phyloP scores from a whole-genome alignment of 805 yeast genomes.

The Lipomyces starkeyi region DNA sequence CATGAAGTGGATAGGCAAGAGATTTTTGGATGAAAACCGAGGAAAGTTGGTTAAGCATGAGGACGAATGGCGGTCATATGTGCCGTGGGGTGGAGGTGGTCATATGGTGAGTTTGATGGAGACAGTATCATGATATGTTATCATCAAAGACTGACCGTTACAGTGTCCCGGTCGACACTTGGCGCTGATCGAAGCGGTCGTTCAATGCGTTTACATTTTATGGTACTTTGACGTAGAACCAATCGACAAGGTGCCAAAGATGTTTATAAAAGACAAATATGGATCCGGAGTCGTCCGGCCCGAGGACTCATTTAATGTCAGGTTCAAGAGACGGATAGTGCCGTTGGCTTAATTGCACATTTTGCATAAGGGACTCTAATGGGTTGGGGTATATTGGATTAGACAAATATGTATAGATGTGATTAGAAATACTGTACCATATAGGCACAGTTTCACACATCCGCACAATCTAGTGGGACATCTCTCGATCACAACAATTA shows the following conservation, averaged over 20 bases:
- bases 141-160: conserved; percentile 7
- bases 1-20: conserved; percentile 23
- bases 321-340: conserved; percentile 12
- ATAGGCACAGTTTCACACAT: too few species aligned
- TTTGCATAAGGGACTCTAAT: too few species aligned
- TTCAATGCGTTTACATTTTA: conserved; percentile 27
- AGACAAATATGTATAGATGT: too few species aligned
- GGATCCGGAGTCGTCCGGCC: conserved; percentile 27
- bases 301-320: conserved; percentile 2
- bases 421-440: not conserved
- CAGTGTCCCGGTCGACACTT: conserved; percentile 33
- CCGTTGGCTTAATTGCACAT: conserved; percentile 1
- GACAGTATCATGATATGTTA: not conserved
- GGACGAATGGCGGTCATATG: conserved; percentile 13
- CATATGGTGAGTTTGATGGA: conserved; percentile 6
- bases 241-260: conserved; percentile 9
- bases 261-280: conserved; percentile 13
- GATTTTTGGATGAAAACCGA: conserved; percentile 25
- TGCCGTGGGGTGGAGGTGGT: conserved; percentile 27
- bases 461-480: too few species aligned
- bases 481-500: too few species aligned
- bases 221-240: conserved; percentile 31
- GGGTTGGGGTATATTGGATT: not conserved
- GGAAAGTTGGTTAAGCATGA: conserved; percentile 13
- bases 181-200: conserved; percentile 30